phyloP scores from a whole-genome alignment of 805 yeast genomes.

The Teunomyces cretensis region DNA sequence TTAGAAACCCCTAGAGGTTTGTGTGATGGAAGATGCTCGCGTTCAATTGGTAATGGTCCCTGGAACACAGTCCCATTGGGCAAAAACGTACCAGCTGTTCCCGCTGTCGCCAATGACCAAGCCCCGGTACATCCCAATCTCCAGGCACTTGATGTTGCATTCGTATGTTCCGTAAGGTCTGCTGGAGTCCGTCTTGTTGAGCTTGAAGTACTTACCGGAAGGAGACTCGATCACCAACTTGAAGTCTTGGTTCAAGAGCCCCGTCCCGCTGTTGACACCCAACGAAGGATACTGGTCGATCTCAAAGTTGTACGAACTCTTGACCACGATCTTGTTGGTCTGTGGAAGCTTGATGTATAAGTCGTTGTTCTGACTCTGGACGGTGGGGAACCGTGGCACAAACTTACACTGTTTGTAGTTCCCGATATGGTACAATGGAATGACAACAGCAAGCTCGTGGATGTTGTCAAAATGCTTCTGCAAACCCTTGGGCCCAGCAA shows the following conservation, averaged over 20 bases:
- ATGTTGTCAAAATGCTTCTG: conserved; percentile 56
- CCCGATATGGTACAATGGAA: conserved; percentile 77
- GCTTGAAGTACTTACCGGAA: conserved; percentile 68
- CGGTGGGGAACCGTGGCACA: conserved; percentile 71
- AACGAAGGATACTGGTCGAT: conserved; percentile 61
- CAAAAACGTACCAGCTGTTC: conserved; percentile 81
- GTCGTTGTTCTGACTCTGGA: conserved; percentile 67
- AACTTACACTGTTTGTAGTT: conserved; percentile 60
- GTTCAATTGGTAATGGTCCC: conserved; percentile 7
- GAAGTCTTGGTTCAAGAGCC: conserved; percentile 40
- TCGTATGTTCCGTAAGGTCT: conserved; percentile 58
- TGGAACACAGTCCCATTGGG: conserved; percentile 77
- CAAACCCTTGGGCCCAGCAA: conserved; percentile 63
- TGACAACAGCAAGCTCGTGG: conserved; percentile 69
- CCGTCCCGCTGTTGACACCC: conserved; percentile 41
- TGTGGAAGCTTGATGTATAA: conserved; percentile 86
- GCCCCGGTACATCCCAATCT: conserved; percentile 81
- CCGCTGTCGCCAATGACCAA: conserved; percentile 77
- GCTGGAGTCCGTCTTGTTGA: conserved; percentile 49
- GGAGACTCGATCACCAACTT: conserved; percentile 80
- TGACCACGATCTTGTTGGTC: conserved; percentile 54
- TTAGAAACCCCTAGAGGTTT: neutral
- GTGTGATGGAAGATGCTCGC: neutral
- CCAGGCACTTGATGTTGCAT: conserved; percentile 59
- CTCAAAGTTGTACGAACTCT: conserved; percentile 64